Evolutionary conservation across 2,329 filamentous ascomycete genomes (phyloP).

Genomic region (Ramichloridium luteum): DNA sequence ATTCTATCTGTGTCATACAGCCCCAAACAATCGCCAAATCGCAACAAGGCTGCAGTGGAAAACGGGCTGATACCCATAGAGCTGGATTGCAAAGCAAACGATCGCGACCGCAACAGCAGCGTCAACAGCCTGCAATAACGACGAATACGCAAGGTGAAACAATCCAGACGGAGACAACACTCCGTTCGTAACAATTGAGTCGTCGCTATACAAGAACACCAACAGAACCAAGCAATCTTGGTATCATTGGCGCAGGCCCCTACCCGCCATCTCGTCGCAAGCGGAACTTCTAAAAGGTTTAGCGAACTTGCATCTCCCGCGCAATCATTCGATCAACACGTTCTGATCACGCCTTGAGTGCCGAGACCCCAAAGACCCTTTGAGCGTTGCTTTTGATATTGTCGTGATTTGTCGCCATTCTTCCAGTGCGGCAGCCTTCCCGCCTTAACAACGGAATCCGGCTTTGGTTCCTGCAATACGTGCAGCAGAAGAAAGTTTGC

Average conservation of each 20-base stretch:
- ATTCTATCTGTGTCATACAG: too few species aligned
- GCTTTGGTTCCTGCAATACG: not conserved
- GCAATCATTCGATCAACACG: too few species aligned
- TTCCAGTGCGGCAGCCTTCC: not conserved
- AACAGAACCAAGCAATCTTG: not conserved
- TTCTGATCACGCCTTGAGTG: not conserved
- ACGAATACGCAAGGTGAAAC: not conserved
- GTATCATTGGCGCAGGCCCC: not conserved
- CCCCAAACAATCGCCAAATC: too few species aligned
- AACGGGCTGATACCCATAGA: not conserved
- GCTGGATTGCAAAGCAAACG: not conserved
- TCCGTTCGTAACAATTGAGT: not conserved
- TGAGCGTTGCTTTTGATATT: not conserved
- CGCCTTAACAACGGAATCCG: not conserved
- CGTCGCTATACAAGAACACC: not conserved
- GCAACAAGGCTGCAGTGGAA: not conserved
- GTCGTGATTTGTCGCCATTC: conserved; percentile 1
- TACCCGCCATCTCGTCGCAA: too few species aligned
- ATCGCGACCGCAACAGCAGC: too few species aligned
- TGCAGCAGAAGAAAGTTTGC: too few species aligned
- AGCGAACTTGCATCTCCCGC: too few species aligned
- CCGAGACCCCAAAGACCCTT: too few species aligned
- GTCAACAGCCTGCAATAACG: too few species aligned
- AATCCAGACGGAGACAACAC: not conserved
- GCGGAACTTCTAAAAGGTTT: too few species aligned